Conservation (phyloP, 495 filamentous ascomycete species). For the Niebla homalea region DNA sequence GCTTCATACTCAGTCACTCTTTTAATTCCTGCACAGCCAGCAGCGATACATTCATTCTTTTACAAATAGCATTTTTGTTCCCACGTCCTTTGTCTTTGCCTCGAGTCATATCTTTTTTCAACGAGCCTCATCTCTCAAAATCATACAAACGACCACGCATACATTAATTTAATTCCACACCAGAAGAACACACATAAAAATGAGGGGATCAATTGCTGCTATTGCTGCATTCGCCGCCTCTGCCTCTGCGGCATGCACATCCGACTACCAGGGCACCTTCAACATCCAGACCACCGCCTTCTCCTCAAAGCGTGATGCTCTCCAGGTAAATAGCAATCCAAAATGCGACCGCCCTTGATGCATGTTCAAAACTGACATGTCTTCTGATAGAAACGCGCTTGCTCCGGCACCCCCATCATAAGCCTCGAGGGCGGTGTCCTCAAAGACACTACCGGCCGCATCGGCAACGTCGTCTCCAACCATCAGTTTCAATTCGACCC, state of each 20-base stretch:
- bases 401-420: slow-evolving; percentile 3
- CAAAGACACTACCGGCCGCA: not conserved
- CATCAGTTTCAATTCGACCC: not conserved
- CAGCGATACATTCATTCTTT: no score
- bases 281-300: slow-evolving; percentile 20
- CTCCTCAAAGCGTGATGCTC: slow-evolving; percentile 19
- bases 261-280: slow-evolving; percentile 25
- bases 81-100: no score
- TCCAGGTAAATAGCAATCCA: not conserved
- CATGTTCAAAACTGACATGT: not conserved
- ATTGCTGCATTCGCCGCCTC: no score
- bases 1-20: no score
- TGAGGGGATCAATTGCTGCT: no score
- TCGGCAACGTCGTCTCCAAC: not conserved
- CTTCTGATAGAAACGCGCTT: not conserved
- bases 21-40: no score
- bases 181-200: no score
- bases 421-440: not conserved
- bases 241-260: slow-evolving; percentile 17
- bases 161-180: no score
- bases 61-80: no score
- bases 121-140: no score
- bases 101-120: no score
- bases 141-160: no score
- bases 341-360: not conserved